These are phyloP conservation scores for Mortierella sp. DNA, from an alignment of 371 early-diverging fungal genomes.

Conservation along the genomic window DNA sequence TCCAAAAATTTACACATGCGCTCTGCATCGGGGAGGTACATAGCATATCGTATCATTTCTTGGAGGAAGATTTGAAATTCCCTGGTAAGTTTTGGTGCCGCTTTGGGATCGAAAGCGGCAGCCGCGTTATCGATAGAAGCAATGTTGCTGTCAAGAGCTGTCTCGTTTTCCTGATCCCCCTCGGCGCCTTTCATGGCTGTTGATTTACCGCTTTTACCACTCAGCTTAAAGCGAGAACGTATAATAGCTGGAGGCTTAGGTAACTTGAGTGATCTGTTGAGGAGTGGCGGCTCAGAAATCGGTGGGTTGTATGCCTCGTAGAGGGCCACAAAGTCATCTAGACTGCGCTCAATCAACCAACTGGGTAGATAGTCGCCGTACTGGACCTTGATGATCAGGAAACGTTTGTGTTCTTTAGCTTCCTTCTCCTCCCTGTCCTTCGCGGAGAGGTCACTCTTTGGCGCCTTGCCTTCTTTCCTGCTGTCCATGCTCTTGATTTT, in stretches of 20 bases:
- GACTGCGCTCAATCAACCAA: slow-evolving; percentile 53
- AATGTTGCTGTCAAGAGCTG: slow-evolving; percentile 1
- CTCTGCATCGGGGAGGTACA: slow-evolving; percentile 53
- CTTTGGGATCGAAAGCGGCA: slow-evolving; percentile 42
- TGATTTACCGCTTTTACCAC: slow-evolving; percentile 3
- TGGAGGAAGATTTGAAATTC: slow-evolving; percentile 53
- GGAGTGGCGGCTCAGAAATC: slow-evolving; percentile 37
- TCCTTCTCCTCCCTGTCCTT: slow-evolving; percentile 54
- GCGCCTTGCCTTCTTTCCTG: slow-evolving; percentile 5
- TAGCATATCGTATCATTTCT: slow-evolving; percentile 57
- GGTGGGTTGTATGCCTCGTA: slow-evolving; percentile 51
- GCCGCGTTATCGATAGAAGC: slow-evolving; percentile 5
- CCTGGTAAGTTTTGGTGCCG: slow-evolving; percentile 35
- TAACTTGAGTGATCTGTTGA: slow-evolving; percentile 30
- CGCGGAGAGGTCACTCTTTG: slow-evolving; percentile 14
- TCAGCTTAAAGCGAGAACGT: slow-evolving; percentile 43
- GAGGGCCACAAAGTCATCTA: slow-evolving; percentile 53
- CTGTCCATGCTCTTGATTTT: slow-evolving; percentile 44
- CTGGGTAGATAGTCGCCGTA: slow-evolving; percentile 54
- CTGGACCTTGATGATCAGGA: slow-evolving; percentile 53
- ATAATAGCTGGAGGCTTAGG: slow-evolving; percentile 51
- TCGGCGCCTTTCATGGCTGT: slow-evolving; percentile 6
- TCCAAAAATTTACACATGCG: slow-evolving; percentile 58
- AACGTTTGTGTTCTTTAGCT: slow-evolving; percentile 50
- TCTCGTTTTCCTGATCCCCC: not conserved